phyloP scores from a whole-genome alignment of 495 filamentous ascomycete species.

The Trichoderma parareesei region DNA sequence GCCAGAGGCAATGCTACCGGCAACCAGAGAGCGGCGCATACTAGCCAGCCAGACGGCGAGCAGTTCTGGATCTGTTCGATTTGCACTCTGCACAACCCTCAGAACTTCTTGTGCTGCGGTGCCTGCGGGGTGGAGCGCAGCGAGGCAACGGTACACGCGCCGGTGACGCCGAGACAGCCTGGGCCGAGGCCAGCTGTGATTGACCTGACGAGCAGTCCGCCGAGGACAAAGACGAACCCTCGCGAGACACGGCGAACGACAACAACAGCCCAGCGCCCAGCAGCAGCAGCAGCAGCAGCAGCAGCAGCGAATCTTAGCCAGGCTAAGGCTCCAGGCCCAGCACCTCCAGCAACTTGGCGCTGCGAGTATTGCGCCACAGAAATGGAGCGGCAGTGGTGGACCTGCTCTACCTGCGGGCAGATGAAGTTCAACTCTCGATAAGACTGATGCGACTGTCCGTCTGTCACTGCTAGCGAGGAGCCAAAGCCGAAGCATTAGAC shows the following conservation, averaged over 20 bases:
- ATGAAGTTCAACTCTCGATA: constrained; percentile 55
- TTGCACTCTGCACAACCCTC: constrained; percentile 79
- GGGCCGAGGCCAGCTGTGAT: constrained; percentile 18
- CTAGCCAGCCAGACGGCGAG: constrained; percentile 21
- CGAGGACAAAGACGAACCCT: constrained; percentile 4
- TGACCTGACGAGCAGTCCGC: constrained; percentile 23
- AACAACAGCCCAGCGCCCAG: constrained; percentile 15
- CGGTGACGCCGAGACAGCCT: background rate
- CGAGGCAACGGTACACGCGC: constrained; percentile 18
- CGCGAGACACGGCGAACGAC: background rate
- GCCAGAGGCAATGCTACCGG: background rate
- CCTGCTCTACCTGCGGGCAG: constrained; percentile 58
- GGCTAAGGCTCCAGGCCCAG: constrained; percentile 16
- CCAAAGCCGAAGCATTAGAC: background rate
- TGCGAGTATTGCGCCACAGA: constrained; percentile 57
- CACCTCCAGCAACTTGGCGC: constrained; percentile 54
- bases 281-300: constrained; percentile 17
- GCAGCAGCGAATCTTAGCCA: constrained; percentile 13
- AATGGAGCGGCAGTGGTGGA: constrained; percentile 72
- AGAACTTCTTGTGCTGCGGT: constrained; percentile 63
- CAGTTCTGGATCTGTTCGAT: constrained; percentile 64
- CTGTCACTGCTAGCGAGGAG: background rate
- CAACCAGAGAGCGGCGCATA: background rate
- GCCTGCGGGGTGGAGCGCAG: constrained; percentile 64
- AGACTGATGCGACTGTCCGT: too few species aligned